Evolutionary conservation across 1,284 basidiomycete species (phyloP).

Genomic region (Leccinum fallax): DNA sequence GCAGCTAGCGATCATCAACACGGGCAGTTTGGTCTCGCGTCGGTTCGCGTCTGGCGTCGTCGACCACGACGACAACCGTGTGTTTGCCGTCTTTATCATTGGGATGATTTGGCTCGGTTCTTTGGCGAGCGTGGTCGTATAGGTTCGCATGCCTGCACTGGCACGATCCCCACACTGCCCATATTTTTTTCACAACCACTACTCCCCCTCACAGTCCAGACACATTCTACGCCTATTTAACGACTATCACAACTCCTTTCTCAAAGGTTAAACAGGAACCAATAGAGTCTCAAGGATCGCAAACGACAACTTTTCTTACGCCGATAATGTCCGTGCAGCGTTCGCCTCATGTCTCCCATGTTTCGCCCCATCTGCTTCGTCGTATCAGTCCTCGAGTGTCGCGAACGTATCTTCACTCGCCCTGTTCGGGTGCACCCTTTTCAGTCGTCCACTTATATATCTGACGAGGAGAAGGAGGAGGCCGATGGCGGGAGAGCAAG

Average conservation of each 20-base stretch:
- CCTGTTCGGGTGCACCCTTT: conserved; percentile 64
- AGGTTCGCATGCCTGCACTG: too few relatives aligned
- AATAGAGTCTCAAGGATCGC: not conserved
- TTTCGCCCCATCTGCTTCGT: too few relatives aligned
- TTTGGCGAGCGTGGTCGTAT: too few relatives aligned
- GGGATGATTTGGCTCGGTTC: too few relatives aligned
- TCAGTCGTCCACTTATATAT: conserved; percentile 60
- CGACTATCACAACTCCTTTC: not conserved
- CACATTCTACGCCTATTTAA: not conserved
- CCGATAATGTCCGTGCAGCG: conserved; percentile 45
- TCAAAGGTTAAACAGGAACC: not conserved
- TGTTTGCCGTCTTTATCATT: too few relatives aligned
- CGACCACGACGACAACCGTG: too few relatives aligned
- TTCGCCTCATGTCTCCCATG: too few relatives aligned
- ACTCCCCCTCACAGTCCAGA: too few relatives aligned
- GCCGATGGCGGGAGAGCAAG: conserved; percentile 10
- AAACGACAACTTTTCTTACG: conserved; percentile 63
- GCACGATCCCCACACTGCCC: not conserved
- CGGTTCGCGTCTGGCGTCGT: too few relatives aligned
- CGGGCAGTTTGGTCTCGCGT: too few relatives aligned
- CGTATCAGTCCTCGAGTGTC: too few relatives aligned
- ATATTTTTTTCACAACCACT: not conserved
- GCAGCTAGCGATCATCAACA: too few relatives aligned
- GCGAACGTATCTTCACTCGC: conserved; percentile 46
- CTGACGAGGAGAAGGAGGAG: conserved; percentile 39